Evolutionary conservation across 495 filamentous ascomycete genomes (phyloP).

Genomic region (Tetracladium marchalianum): DNA sequence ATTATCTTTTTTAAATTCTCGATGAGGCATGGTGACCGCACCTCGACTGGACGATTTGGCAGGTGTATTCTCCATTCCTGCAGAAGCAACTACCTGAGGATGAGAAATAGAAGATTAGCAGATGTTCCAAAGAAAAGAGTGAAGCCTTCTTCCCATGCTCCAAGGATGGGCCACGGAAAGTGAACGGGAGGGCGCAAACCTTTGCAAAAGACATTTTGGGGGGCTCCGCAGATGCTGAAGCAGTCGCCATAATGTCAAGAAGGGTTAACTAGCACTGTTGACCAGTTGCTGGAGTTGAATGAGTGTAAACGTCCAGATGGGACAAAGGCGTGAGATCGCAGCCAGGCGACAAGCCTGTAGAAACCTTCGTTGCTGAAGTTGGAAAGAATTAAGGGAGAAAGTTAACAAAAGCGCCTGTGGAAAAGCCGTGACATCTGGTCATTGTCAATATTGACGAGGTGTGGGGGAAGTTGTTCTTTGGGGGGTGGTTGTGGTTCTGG

Average conservation of each 20-base stretch:
- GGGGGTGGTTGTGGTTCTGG: neutral
- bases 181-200: slow-evolving; percentile 28
- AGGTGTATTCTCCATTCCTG: slow-evolving; percentile 32
- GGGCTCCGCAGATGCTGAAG: slow-evolving; percentile 28
- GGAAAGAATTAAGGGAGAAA: slow-evolving; percentile 20
- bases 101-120: slow-evolving; percentile 4
- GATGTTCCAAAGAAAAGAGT: neutral
- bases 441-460: slow-evolving; percentile 21
- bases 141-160: no score
- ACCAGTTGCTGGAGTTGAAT: slow-evolving; percentile 6
- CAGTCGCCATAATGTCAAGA: slow-evolving; percentile 28
- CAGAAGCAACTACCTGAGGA: slow-evolving; percentile 44
- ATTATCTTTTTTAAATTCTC: slow-evolving; percentile 17
- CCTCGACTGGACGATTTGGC: slow-evolving; percentile 16
- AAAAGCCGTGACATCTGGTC: slow-evolving; percentile 22
- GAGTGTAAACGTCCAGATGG: slow-evolving; percentile 16
- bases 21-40: slow-evolving; percentile 4
- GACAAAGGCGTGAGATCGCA: slow-evolving; percentile 16
- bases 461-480: slow-evolving; percentile 1
- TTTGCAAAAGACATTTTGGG: slow-evolving; percentile 47
- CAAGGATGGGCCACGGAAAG: no score
- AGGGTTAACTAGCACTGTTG: neutral
- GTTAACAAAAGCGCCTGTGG: slow-evolving; percentile 22
- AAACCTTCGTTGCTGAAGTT: slow-evolving; percentile 10
- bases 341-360: slow-evolving; percentile 15